Percentiles rank a stretch among this genome's conserved stretches.
These are phyloP conservation scores for Thalia dealbata DNA, from an alignment of 176 grass and related monocot species.

Conservation along the genomic window DNA sequence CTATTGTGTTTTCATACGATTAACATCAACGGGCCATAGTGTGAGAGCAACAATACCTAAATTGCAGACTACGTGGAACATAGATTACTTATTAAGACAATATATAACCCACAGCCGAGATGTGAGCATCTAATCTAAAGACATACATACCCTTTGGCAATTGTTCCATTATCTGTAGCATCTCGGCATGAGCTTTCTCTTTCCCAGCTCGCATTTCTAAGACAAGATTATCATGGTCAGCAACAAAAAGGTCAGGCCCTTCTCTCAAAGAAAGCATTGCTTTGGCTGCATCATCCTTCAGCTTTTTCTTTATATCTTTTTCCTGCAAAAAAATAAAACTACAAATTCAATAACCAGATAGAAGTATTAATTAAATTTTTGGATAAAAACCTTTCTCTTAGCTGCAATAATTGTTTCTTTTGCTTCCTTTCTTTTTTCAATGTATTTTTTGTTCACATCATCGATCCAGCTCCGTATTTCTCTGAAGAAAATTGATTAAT, in stretches of 20 bases:
- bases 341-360: background rate
- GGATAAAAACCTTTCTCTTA: slow-evolving; percentile 51
- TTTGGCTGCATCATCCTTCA: slow-evolving; percentile 47
- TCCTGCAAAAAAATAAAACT: slow-evolving; percentile 35
- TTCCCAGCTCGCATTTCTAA: slow-evolving; percentile 54
- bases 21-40: too few species aligned
- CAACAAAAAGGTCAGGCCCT: slow-evolving; percentile 23
- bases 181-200: slow-evolving; percentile 44
- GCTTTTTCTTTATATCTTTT: slow-evolving; percentile 61
- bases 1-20: too few species aligned
- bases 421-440: slow-evolving; percentile 41
- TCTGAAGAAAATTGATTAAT: slow-evolving; percentile 29
- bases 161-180: slow-evolving; percentile 36
- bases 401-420: slow-evolving; percentile 44
- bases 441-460: slow-evolving; percentile 34
- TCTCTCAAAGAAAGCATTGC: slow-evolving; percentile 26
- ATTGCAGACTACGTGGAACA: background rate
- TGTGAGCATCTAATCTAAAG: background rate
- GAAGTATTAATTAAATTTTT: background rate
- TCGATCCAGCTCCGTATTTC: slow-evolving; percentile 67
- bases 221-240: slow-evolving; percentile 50
- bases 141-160: slow-evolving; percentile 34
- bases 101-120: background rate
- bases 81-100: background rate
- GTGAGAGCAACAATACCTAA: background rate